Evolutionary conservation across 768 basidiomycete species (phyloP).

Genomic region (Pleurotus djamor): DNA sequence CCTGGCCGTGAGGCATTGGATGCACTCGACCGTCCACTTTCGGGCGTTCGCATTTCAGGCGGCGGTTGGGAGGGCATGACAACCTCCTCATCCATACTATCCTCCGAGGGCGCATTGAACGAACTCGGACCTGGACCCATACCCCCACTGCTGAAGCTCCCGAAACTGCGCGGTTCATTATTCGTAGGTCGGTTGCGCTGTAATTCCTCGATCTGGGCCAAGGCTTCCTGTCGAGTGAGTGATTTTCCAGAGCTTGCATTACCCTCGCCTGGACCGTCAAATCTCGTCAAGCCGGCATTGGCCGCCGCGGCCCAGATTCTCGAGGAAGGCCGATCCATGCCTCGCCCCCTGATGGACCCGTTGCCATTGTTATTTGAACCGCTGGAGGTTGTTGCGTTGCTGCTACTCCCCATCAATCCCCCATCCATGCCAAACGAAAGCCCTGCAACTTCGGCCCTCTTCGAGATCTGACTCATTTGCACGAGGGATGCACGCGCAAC

Average conservation of each 20-base stretch:
- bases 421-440: constrained; percentile 16
- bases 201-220: constrained; percentile 54
- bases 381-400: background rate
- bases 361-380: constrained; percentile 7
- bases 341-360: constrained; percentile 1
- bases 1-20: background rate
- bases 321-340: constrained; percentile 9
- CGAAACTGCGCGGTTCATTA: constrained; percentile 12
- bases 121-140: constrained; percentile 8
- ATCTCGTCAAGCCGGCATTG: constrained; percentile 7
- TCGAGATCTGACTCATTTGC: constrained; percentile 79
- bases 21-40: background rate
- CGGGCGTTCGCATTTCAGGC: background rate
- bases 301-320: constrained; percentile 17
- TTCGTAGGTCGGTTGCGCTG: constrained; percentile 31
- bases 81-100: constrained; percentile 16
- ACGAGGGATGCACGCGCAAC: constrained; percentile 68
- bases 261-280: constrained; percentile 8
- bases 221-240: constrained; percentile 38
- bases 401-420: constrained; percentile 1
- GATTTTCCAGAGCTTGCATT: constrained; percentile 16
- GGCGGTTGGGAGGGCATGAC: constrained; percentile 17
- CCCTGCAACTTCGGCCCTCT: constrained; percentile 44
- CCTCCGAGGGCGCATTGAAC: background rate
- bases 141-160: constrained; percentile 11